Conservation (phyloP, 176 grass and related monocot genomes). For the Elymus sibiricus region DNA sequence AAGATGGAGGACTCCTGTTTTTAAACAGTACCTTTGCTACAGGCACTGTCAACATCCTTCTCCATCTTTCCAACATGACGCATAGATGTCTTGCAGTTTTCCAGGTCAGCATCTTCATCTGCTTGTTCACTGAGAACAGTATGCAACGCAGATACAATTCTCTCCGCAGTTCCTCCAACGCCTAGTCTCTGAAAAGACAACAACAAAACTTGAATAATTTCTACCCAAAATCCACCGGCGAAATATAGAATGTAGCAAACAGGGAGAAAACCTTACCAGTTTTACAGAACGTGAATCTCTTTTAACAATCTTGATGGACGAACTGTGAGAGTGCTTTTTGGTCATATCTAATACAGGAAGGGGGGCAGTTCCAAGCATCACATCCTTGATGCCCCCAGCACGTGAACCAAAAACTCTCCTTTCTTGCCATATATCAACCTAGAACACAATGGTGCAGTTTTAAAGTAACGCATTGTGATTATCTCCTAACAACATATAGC, state of each 20-base stretch:
- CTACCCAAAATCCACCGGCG: neutral
- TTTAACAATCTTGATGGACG: constrained; percentile 65
- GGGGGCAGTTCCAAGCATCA: constrained; percentile 80
- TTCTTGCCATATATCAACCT: constrained; percentile 99
- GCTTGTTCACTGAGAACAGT: constrained; percentile 57
- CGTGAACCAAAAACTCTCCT: constrained; percentile 96
- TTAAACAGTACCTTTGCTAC: constrained; percentile 56
- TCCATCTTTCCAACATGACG: constrained; percentile 66
- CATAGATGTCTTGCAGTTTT: constrained; percentile 74
- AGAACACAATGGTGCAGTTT: constrained; percentile 15
- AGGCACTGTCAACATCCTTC: constrained; percentile 70
- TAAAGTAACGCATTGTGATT: neutral
- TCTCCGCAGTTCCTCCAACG: constrained; percentile 79
- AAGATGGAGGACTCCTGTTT: neutral
- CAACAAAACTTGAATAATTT: constrained; percentile 24
- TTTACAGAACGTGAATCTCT: constrained; percentile 84
- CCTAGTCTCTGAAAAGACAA: constrained; percentile 69
- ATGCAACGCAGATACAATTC: constrained; percentile 81
- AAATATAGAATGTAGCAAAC: neutral
- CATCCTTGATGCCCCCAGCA: constrained; percentile 73
- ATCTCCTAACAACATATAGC: neutral
- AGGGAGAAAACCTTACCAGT: constrained; percentile 58
- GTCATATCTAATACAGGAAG: constrained; percentile 77
- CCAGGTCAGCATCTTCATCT: constrained; percentile 64
- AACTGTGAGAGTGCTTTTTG: constrained; percentile 77